Percentiles rank a stretch among this genome's conserved stretches.
Evolutionary conservation across 208 protist species (phyloP).

Genomic region (Jaenimonas drosophilae): DNA sequence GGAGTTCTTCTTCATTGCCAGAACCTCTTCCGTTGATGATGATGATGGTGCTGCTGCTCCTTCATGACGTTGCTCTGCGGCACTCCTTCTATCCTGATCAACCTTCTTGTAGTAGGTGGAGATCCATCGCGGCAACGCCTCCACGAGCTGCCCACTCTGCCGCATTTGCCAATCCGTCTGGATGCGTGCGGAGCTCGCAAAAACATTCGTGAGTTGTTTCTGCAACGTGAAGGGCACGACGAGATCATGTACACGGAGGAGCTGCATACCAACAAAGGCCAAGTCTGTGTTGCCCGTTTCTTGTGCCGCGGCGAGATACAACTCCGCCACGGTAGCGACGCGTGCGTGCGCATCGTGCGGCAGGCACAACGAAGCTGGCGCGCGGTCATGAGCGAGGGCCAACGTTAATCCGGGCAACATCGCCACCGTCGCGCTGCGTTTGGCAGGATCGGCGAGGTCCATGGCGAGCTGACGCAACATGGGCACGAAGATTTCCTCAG

Average conservation of each 20-base stretch:
- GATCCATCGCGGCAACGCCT: constrained; percentile 47
- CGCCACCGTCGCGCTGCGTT: constrained; percentile 27
- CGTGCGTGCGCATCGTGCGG: constrained; percentile 34
- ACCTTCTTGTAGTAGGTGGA: no score
- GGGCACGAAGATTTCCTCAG: constrained; percentile 48
- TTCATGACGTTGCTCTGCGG: constrained; percentile 11
- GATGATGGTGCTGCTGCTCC: neutral
- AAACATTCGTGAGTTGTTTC: constrained; percentile 82
- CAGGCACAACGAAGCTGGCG: constrained; percentile 39
- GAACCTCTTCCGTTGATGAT: neutral
- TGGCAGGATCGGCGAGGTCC: constrained; percentile 44
- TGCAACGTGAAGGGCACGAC: constrained; percentile 56
- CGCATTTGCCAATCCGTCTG: constrained; percentile 79
- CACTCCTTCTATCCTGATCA: neutral
- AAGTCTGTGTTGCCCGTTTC: constrained; percentile 76
- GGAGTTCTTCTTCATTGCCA: neutral
- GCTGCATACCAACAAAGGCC: constrained; percentile 72
- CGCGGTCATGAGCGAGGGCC: constrained; percentile 67
- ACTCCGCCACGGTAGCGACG: constrained; percentile 30
- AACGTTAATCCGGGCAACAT: constrained; percentile 64
- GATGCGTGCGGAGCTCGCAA: constrained; percentile 58
- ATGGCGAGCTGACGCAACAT: constrained; percentile 69
- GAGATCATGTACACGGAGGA: constrained; percentile 75
- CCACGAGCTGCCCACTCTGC: constrained; percentile 42
- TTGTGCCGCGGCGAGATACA: constrained; percentile 61